Evolutionary conservation across 768 basidiomycete genomes (phyloP).

Genomic region (Artomyces pyxidatus): DNA sequence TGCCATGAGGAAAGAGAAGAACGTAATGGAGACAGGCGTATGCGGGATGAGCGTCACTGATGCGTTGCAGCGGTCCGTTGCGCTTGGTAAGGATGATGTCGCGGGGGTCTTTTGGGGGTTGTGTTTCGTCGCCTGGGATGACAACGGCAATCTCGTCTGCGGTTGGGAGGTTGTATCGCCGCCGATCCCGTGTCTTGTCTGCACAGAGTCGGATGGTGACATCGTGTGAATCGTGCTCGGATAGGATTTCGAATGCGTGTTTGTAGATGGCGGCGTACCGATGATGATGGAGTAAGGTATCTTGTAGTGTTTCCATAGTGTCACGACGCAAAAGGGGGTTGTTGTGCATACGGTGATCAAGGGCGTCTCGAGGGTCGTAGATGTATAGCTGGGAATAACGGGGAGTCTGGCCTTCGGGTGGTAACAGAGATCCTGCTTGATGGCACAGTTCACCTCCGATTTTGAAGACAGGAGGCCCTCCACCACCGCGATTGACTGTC

Average conservation of each 20-base stretch:
- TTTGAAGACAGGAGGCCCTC: slow-evolving; percentile 27
- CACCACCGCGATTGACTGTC: slow-evolving; percentile 19
- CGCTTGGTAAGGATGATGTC: slow-evolving; percentile 29
- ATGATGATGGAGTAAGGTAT: slow-evolving; percentile 5
- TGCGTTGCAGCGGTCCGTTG: slow-evolving; percentile 20
- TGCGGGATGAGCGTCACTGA: slow-evolving; percentile 27
- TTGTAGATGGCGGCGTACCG: slow-evolving; percentile 9
- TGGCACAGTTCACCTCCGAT: slow-evolving; percentile 33
- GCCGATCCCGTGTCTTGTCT: slow-evolving; percentile 18
- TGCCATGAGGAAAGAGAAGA: slow-evolving; percentile 33
- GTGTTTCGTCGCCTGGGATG: slow-evolving; percentile 23
- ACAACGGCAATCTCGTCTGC: slow-evolving; percentile 36
- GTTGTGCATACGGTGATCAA: slow-evolving; percentile 15
- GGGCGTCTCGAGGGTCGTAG: slow-evolving; percentile 30
- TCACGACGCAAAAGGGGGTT: slow-evolving; percentile 6
- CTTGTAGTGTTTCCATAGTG: slow-evolving; percentile 11
- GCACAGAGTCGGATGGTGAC: slow-evolving; percentile 9
- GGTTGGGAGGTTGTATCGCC: slow-evolving; percentile 37
- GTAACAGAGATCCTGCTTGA: slow-evolving; percentile 24
- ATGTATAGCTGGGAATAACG: slow-evolving; percentile 35
- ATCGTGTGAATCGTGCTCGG: slow-evolving; percentile 5
- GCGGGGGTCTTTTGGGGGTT: slow-evolving; percentile 9
- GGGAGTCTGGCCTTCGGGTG: slow-evolving; percentile 17
- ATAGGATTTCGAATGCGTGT: slow-evolving; percentile 12
- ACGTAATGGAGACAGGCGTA: slow-evolving; percentile 37